Base-by-base conservation (phyloP, 2,329 filamentous ascomycete genomes). In the Apiospora marii region DNA sequence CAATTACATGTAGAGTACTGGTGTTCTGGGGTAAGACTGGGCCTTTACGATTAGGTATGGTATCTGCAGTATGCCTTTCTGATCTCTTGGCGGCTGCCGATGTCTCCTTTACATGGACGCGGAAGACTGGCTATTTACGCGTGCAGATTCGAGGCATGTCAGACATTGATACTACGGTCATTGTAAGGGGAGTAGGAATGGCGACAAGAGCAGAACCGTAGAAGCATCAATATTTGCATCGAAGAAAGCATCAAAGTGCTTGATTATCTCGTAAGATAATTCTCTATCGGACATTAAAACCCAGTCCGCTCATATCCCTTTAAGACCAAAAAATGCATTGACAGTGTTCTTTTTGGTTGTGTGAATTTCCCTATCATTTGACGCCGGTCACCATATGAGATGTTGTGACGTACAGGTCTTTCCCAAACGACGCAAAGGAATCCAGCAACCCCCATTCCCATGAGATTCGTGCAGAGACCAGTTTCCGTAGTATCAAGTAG, bases 341-440 rank as follows among this genome's bases (percentile, higher is more conserved):
- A 48, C 69, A 64, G 69, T 68, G 48, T 70, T 70, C 44, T 70
- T 70, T 70, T 58, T 78, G 74, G 73, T 80, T 87, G 83, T 85
- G 84, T 85, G 84, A 89, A 86, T 89, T 88, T 89, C 88, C 89
- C 85, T 90, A 87, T 73, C 89, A 84, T 85, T 85, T 58, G 89
- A 91, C 89, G 89, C 89, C 89, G 84, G 86, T 88, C 89, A 90
- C 89, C 84, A 79, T 71, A 78, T 79, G 68, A 72, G 70, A 72
- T 68, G 78, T 72, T 87, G 87, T 89, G 88, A 90, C 88, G 90
- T 90, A 91, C 87, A 90, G 88, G 87, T 85, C 87, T 87, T 41
- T 87, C 87, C 86, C 84, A 84, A 85, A 86, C 83, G 81, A 85
- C 85, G 83, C 84, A 89, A 87, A 87, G 83, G 86, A 87, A 79